Evolutionary conservation across 352 stramenopile species (phyloP), one percentile per base, ranked within the genome.

Genomic region (Globisporangium parvum): DNA sequence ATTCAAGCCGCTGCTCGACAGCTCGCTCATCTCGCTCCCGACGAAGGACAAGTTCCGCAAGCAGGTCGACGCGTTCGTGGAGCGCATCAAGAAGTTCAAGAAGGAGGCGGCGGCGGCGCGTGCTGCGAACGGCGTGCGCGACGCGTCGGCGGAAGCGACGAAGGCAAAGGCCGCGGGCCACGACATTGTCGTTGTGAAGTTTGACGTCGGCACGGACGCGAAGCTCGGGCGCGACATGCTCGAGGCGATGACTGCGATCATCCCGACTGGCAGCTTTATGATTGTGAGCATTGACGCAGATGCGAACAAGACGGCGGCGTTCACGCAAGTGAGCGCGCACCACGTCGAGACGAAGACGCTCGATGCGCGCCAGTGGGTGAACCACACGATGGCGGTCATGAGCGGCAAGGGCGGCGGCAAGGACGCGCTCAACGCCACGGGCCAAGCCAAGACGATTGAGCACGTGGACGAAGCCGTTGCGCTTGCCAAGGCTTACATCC

Each of bases 381-480:
- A 93, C 58, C 73, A 87, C 54, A 83, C 95, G 15, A 88, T 98
- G 61, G 73, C 85, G 45, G 73, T 79, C 53, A 96, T 97, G 73
- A 95, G 90, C 61, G 96, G 94, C 63, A 98, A 98, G 70, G 96
- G 96, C 66, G 95, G 96, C 47, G 95, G 96, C 65, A 98, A 98
- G 86, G 75, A 87, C 51, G 73, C 75, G 6, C 55, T 81, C 24
- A 87, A 86, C 52, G 80, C 83, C 15, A 89, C 80, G 1, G 83
- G 83, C 31, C 83, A 93, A 63, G 83, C 83, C 62, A 93, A 93
- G 71, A 89, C 76, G 18, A 63, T 73, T 20, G 80, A 91, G 18
- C 75, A 88, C 40, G 66, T 87, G 0, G 75, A 88, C 52, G 74
- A 90, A 47, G 80, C 80, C 21, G 63, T 93, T 23, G 64, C 62